Conservation (phyloP, 2,329 filamentous ascomycete genomes). For the Penicillium concentricum region DNA sequence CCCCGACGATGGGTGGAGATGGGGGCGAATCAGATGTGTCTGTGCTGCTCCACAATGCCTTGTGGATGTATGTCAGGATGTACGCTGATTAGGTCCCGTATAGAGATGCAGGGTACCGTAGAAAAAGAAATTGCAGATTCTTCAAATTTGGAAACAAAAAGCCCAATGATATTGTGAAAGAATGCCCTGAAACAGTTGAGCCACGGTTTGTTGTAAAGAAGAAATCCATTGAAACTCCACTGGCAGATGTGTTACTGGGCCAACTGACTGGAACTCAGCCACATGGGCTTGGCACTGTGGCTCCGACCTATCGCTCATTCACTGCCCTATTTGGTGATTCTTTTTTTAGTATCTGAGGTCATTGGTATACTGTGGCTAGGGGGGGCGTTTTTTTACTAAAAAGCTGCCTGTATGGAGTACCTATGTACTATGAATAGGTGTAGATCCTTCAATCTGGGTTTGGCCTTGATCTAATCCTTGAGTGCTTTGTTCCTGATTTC, state of each 20-base stretch:
- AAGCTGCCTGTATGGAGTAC: not conserved
- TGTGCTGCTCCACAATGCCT: slow-evolving; percentile 17
- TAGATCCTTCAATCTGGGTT: too few relatives aligned
- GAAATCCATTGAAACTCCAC: not conserved
- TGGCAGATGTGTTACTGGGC: slow-evolving; percentile 6
- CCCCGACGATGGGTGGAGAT: slow-evolving; percentile 16
- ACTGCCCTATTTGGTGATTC: not conserved
- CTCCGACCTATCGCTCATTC: not conserved
- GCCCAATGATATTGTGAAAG: slow-evolving; percentile 1
- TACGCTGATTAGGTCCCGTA: slow-evolving; percentile 1
- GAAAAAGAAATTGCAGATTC: not conserved
- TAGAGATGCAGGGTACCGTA: not conserved
- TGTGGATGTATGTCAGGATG: not conserved
- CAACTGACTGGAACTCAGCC: slow-evolving; percentile 6
- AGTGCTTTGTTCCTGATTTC: too few relatives aligned
- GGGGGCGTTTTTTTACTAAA: not conserved
- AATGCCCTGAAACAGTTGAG: slow-evolving; percentile 4
- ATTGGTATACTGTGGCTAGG: not conserved
- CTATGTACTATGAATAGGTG: not conserved
- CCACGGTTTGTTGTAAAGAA: slow-evolving; percentile 1
- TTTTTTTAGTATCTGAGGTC: slow-evolving; percentile 9
- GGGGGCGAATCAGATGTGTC: slow-evolving; percentile 19
- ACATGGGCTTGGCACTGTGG: slow-evolving; percentile 7
- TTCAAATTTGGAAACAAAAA: not conserved
- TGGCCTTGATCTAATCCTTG: not conserved